Evolutionary conservation across 2,329 filamentous ascomycete species (phyloP), one percentile per base, ranked within the genome.

Genomic region (Penicillium sp.): DNA sequence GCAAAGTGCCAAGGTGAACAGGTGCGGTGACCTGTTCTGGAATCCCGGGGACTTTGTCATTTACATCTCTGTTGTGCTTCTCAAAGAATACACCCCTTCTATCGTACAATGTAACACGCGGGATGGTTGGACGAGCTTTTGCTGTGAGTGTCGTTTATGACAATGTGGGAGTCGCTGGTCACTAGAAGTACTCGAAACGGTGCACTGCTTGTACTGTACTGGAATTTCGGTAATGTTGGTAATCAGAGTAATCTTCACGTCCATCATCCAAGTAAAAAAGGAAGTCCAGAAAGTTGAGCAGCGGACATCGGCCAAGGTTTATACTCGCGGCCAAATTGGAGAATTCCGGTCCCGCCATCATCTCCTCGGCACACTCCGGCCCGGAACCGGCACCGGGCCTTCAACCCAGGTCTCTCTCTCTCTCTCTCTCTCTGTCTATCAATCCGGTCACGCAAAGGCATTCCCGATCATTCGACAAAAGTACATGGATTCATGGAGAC

Each of bases 401-500:
- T 41, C 8, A 4, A 4, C 38, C 24, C 12, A 3, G 2, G 16
- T 12, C 16, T 2, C n/a, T n/a, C 18, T 3, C 2, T 21, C 18
- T 2, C 18, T 21, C 9, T 16, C 4, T n/a, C 6, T 38, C 16
- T 10, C 16, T 10, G 34, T 18, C 34, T 16, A 9, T 21, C 36
- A 28, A 15, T 15, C 45, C 45, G 45, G 45, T 47, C 41, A 24
- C 46, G 46, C 46, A 29, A 9, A 10, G 10, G 28, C 23, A 41
- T 29, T 42, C 3, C 3, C 4, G 16, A 38, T 18, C 34, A 5
- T 4, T 13, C 18, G 4, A 21, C 9, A 21, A 3, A 3, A 21
- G 18, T 21, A 21, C 18, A 13, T 21, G 36, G 13, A 15, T 29
- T 29, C 23, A 61, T 55, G 53, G 38, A 51, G 16, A 53, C 46